Conservation (phyloP, 306 rosid genomes). For the Cucurbita pepo region DNA sequence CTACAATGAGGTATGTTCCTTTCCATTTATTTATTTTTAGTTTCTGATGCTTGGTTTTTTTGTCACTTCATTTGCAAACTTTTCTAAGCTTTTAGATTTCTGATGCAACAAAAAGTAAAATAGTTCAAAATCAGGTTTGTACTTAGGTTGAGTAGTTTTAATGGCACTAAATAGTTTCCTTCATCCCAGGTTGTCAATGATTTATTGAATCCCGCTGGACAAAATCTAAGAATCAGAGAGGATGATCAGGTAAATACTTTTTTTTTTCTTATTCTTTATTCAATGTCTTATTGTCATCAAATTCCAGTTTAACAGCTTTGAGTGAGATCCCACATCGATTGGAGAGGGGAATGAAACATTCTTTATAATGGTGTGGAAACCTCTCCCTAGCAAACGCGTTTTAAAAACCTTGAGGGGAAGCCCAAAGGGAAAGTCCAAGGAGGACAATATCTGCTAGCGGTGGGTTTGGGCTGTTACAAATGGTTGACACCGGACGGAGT, state of each 20-base stretch:
- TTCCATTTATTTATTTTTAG: constrained; percentile 2
- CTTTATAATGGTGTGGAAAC: no score
- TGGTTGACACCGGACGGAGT: no score
- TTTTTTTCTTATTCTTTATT: constrained; percentile 11
- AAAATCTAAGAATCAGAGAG: constrained; percentile 93
- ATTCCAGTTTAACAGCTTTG: background rate
- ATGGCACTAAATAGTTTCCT: constrained; percentile 11
- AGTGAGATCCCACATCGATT: background rate
- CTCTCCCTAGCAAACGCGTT: no score
- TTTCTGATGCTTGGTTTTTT: constrained; percentile 3
- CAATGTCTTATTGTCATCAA: background rate
- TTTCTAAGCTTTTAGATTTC: background rate
- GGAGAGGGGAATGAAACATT: no score
- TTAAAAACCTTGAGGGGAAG: no score
- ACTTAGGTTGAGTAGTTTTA: constrained; percentile 4
- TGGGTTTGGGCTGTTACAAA: no score
- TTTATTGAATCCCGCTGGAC: constrained; percentile 93
- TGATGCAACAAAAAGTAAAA: constrained; percentile 8
- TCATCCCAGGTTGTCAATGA: constrained; percentile 85
- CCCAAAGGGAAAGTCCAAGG: no score
- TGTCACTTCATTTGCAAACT: background rate
- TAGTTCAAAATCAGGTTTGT: constrained; percentile 7
- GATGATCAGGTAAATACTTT: constrained; percentile 65
- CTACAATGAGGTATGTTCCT: constrained; percentile 77
- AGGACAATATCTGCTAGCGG: no score